Evolutionary conservation across 2,329 filamentous ascomycete genomes (phyloP).

Genomic region (Talaromyces sp.): DNA sequence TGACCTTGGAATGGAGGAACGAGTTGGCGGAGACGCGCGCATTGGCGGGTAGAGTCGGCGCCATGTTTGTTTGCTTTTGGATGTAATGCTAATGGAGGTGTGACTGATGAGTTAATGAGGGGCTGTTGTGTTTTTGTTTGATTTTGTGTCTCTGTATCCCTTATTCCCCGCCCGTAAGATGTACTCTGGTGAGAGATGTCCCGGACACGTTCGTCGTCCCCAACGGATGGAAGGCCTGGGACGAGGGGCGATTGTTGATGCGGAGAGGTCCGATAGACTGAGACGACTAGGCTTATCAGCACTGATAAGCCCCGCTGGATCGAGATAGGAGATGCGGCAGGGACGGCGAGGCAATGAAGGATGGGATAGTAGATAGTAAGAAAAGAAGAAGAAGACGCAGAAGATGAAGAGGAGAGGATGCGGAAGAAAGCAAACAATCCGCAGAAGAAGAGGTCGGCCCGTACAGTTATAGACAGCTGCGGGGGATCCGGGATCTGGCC

Average conservation of each 20-base stretch:
- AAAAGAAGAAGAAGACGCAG: not conserved
- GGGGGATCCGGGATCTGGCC: not conserved
- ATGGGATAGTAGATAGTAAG: not conserved
- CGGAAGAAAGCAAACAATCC: not conserved
- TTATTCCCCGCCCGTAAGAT: not conserved
- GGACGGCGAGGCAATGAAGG: not conserved
- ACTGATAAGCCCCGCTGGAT: conserved; percentile 11
- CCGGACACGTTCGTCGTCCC: not conserved
- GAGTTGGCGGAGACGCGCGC: conserved; percentile 13
- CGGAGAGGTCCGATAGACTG: conserved; percentile 7
- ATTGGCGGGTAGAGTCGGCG: conserved; percentile 9
- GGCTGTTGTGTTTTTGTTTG: not conserved
- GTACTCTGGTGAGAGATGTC: no score
- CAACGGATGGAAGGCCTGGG: not conserved
- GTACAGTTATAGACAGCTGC: not conserved
- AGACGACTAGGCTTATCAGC: conserved; percentile 6
- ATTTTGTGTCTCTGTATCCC: not conserved
- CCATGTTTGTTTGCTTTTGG: not conserved
- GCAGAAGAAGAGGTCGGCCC: not conserved
- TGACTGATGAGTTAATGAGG: not conserved
- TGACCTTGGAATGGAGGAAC: conserved; percentile 12
- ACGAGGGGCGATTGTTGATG: not conserved
- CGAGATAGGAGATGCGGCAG: not conserved
- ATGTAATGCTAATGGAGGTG: not conserved
- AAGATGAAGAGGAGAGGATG: not conserved